Conservation (phyloP, 805 yeast species). For the Candida maris region DNA sequence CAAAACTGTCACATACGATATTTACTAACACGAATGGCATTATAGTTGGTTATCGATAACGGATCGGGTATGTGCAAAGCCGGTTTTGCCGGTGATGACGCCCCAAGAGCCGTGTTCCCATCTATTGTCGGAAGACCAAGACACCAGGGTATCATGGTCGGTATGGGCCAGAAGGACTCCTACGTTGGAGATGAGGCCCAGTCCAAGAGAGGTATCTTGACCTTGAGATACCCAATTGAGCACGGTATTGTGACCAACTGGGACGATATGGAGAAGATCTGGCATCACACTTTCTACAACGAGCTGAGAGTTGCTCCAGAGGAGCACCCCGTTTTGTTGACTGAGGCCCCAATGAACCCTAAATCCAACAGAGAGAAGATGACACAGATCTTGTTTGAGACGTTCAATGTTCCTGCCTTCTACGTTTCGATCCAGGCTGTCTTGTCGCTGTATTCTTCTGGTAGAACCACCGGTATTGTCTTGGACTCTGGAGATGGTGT, state of each 20-base stretch:
- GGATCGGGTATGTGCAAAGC: slow-evolving; percentile 99
- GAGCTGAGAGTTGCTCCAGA: slow-evolving; percentile 99
- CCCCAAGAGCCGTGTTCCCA: slow-evolving; percentile 99
- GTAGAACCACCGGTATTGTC: slow-evolving; percentile 99
- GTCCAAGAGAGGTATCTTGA: slow-evolving; percentile 99
- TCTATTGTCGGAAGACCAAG: slow-evolving; percentile 99
- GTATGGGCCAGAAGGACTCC: slow-evolving; percentile 99
- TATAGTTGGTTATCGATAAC: slow-evolving; percentile 84
- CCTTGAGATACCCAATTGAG: slow-evolving; percentile 98
- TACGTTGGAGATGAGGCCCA: slow-evolving; percentile 99
- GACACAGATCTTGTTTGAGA: slow-evolving; percentile 99
- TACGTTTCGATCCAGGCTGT: slow-evolving; percentile 99
- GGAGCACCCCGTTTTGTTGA: slow-evolving; percentile 98
- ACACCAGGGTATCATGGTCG: slow-evolving; percentile 99
- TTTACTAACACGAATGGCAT: slow-evolving; percentile 16
- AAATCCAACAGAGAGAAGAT: slow-evolving; percentile 99
- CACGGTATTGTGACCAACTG: slow-evolving; percentile 99
- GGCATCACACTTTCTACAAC: slow-evolving; percentile 99
- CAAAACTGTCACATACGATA: no score
- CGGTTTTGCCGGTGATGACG: slow-evolving; percentile 99
- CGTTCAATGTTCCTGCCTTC: slow-evolving; percentile 99
- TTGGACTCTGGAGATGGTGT: slow-evolving; percentile 99
- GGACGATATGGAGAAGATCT: slow-evolving; percentile 99
- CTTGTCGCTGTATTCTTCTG: slow-evolving; percentile 95
- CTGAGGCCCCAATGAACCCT: slow-evolving; percentile 99